Percentiles rank a stretch among this genome's conserved stretches.
Conservation (phyloP, 1,284 basidiomycete species). For the Boletus semigastroideus region DNA sequence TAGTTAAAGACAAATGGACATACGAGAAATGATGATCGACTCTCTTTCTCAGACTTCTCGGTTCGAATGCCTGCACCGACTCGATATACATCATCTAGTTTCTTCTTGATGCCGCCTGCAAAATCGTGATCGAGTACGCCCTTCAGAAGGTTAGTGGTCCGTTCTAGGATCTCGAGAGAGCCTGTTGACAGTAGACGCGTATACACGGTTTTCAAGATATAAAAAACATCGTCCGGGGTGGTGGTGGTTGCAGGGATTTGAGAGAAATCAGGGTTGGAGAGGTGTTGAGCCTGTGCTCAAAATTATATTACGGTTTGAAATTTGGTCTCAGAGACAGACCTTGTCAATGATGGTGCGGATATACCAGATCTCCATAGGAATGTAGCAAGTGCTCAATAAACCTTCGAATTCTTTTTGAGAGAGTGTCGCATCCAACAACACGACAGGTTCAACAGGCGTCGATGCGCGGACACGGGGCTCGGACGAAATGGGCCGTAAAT, state of each 20-base stretch:
- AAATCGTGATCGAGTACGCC: constrained; percentile 83
- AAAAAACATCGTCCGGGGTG: constrained; percentile 92
- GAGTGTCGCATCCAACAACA: constrained; percentile 45
- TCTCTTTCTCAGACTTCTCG: constrained; percentile 79
- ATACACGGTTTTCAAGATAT: constrained; percentile 84
- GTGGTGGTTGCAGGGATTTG: constrained; percentile 64
- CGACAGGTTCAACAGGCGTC: constrained; percentile 12
- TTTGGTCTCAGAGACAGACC: constrained; percentile 40
- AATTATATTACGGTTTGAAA: constrained; percentile 4
- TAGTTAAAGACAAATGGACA: constrained; percentile 32
- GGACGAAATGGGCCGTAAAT: not conserved
- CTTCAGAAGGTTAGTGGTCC: constrained; percentile 61
- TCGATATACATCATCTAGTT: constrained; percentile 86
- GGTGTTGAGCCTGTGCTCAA: constrained; percentile 59
- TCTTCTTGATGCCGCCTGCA: constrained; percentile 72
- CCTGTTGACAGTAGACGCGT: constrained; percentile 75
- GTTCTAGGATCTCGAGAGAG: constrained; percentile 56
- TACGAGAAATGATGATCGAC: constrained; percentile 77
- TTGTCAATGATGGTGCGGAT: constrained; percentile 86
- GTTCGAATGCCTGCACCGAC: constrained; percentile 49
- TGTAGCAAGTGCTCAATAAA: constrained; percentile 75
- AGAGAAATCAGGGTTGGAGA: constrained; percentile 66
- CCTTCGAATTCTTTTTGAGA: constrained; percentile 67
- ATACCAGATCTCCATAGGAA: constrained; percentile 93
- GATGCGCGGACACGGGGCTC: not conserved